Conservation (phyloP, 2,329 filamentous ascomycete species). For the Nigrospora oryzae region DNA sequence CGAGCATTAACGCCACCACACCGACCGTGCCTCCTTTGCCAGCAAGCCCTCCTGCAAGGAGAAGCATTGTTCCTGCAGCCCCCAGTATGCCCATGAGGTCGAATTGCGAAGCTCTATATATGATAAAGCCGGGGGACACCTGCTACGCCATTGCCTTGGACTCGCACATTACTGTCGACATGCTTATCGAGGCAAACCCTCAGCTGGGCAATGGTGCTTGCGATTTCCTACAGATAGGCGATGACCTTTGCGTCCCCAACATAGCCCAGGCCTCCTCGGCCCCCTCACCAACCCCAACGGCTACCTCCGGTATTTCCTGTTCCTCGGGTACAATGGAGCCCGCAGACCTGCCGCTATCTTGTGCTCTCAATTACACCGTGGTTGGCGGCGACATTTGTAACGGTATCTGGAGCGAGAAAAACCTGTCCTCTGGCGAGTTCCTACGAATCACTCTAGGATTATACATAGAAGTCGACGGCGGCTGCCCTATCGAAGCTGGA, state of each 20-base stretch:
- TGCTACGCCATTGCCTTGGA: not conserved
- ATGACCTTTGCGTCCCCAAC: not conserved
- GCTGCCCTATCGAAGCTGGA: not conserved
- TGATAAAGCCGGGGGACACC: not conserved
- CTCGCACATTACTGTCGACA: not conserved
- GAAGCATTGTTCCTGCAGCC: not conserved
- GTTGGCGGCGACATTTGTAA: not conserved
- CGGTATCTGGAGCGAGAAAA: not conserved
- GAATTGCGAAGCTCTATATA: not conserved
- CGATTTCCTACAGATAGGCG: not conserved
- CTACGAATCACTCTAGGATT: not conserved
- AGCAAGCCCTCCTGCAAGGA: not conserved
- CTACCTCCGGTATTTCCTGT: not conserved
- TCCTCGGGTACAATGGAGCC: no score
- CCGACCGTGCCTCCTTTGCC: not conserved
- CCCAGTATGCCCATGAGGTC: not conserved
- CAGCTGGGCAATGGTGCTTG: not conserved
- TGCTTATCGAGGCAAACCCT: not conserved
- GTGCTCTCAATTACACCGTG: not conserved
- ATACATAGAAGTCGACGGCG: not conserved
- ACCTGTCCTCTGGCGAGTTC: not conserved
- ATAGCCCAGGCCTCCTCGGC: not conserved
- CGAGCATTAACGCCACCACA: not conserved
- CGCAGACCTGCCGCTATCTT: not conserved
- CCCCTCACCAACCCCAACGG: not conserved